Conservation (phyloP, 2,329 filamentous ascomycete genomes). For the Biscogniauxia mediterranea region DNA sequence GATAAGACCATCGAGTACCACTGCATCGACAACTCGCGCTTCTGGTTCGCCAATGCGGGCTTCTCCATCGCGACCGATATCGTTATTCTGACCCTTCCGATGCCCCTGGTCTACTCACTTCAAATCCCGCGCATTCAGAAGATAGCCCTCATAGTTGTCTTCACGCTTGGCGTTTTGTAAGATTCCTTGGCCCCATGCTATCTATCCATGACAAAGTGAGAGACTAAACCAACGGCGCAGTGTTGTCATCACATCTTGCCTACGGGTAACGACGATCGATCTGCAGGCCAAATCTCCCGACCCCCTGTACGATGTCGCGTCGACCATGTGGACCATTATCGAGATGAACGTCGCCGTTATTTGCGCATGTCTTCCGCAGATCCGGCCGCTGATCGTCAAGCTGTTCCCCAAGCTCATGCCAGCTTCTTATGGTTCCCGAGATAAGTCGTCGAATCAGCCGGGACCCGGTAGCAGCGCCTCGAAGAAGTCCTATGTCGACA, state of each 20-base stretch:
- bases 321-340: slow-evolving; percentile 37
- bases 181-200: slow-evolving; percentile 10
- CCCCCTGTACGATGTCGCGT: slow-evolving; percentile 31
- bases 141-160: slow-evolving; percentile 38
- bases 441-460: slow-evolving; percentile 10
- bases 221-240: slow-evolving; percentile 17
- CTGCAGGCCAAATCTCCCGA: slow-evolving; percentile 29
- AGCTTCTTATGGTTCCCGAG: slow-evolving; percentile 14
- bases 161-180: slow-evolving; percentile 42
- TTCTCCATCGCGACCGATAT: slow-evolving; percentile 43
- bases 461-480: slow-evolving; percentile 10
- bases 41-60: slow-evolving; percentile 43
- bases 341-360: slow-evolving; percentile 39
- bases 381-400: slow-evolving; percentile 29
- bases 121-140: slow-evolving; percentile 40
- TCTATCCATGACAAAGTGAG: neutral
- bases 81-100: slow-evolving; percentile 39
- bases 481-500: slow-evolving; percentile 9
- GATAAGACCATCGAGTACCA: slow-evolving; percentile 24
- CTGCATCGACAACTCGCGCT: slow-evolving; percentile 38
- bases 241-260: slow-evolving; percentile 33
- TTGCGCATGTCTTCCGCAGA: slow-evolving; percentile 36
- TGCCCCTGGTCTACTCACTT: slow-evolving; percentile 39
- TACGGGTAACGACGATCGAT: slow-evolving; percentile 40
- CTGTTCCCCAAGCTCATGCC: slow-evolving; percentile 31